Base-by-base conservation (phyloP, 768 basidiomycete genomes). In the Agrocybe praecox region DNA sequence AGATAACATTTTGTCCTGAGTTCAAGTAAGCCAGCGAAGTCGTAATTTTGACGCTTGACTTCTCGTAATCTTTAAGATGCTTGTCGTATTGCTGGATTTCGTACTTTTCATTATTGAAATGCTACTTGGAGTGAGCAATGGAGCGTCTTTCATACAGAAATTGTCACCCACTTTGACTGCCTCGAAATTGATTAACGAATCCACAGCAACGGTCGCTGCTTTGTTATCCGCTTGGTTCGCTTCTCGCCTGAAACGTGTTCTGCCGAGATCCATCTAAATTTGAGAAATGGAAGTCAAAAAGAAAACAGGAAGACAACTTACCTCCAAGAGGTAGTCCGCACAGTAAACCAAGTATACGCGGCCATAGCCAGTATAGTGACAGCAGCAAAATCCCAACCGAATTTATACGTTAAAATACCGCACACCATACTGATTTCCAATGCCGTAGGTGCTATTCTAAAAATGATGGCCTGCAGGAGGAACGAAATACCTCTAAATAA, bases 181-280 rank as follows among this genome's bases (percentile, higher is more conserved):
- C 69, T 99, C 97, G 65, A 94, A 98, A 67, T 99, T 99, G 70
- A 99, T 96, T 44, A 99, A 76, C 0, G 96, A 93, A 68, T 99
- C 97, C 2, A 98, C 94, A 2, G 94, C 92, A 2, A 90, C 84
- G 0, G 93, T 92, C 0, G 96, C 97, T 17, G 96, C 96, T 67
- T 90, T 92, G 73, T 99, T 98, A 63, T 99, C 97, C 0, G 97
- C 97, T 55, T 90, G 83, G 72, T 99, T 99, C 0, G 96, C 97
- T 58, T 97, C 85, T 46, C 95, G 86, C 22, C 97, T 89, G 77
- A 98, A 98, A 49, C 85, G 86, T 0, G 95, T 98, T 57, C 96
- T 96, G 62, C 1, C 32, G 15, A 21, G 32, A 26, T 29, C 48
- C 51, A n/a, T n/a, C n/a, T n/a, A n/a, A n/a, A n/a, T n/a, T n/a